A percentile compares a stretch with the other conserved stretches of the same genome.
phyloP scores from a whole-genome alignment of 176 grass and related monocot species.

The Carex littledalei region DNA sequence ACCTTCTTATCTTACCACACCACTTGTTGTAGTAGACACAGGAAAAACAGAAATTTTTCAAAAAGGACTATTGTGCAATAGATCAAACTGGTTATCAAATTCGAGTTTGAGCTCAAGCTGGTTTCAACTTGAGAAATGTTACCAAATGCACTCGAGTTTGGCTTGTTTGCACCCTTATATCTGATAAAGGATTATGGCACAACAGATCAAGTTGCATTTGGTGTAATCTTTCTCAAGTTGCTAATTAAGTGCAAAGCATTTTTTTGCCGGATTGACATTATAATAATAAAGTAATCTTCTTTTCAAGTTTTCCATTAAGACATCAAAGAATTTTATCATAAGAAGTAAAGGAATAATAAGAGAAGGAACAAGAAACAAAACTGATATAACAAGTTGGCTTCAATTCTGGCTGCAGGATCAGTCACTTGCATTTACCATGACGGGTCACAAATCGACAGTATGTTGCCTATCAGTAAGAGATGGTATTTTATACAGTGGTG shows the following conservation, averaged over 20 bases:
- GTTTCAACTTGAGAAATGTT: not conserved
- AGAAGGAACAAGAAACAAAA: not conserved
- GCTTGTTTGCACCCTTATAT: not conserved
- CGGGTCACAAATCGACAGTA: constrained; percentile 80
- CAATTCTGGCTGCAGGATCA: constrained; percentile 57
- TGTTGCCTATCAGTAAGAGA: constrained; percentile 64
- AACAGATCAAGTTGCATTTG: not conserved
- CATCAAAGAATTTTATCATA: not conserved
- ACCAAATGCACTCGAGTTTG: not conserved
- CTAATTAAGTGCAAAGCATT: not conserved
- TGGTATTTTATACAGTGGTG: constrained; percentile 92
- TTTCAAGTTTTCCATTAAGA: not conserved
- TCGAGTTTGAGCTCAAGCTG: not conserved
- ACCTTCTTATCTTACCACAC: not conserved
- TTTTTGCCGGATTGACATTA: not conserved
- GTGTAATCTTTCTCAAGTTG: not conserved
- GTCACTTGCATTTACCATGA: constrained; percentile 75
- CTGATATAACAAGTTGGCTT: constrained; percentile 21
- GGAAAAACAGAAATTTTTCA: no score
- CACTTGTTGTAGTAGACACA: no score
- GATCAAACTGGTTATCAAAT: no score
- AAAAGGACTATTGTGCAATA: no score
- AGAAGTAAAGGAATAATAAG: not conserved
- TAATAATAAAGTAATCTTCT: not conserved
- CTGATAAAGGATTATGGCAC: not conserved